These are phyloP conservation scores for Jasminum sambac DNA, from an alignment of 257 asterid species.

Conservation along the genomic window DNA sequence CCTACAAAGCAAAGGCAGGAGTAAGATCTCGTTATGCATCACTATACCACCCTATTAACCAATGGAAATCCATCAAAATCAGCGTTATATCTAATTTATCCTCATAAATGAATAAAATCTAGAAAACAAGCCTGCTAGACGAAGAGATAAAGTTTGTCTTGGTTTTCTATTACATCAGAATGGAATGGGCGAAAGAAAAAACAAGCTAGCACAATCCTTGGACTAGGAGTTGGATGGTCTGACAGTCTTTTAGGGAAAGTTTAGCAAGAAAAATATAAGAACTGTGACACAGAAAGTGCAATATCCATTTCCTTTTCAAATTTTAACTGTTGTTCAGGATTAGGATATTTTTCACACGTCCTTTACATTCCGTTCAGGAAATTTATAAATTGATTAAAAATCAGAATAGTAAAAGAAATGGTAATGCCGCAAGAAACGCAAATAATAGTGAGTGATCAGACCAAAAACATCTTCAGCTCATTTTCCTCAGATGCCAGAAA, in stretches of 20 bases:
- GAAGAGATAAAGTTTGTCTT: background rate
- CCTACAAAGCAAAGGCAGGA: slow-evolving; percentile 43
- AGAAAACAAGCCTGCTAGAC: slow-evolving; percentile 19
- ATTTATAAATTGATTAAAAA: no score
- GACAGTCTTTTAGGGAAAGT: background rate
- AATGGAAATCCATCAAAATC: background rate
- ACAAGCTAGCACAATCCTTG: background rate
- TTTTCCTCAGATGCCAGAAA: background rate
- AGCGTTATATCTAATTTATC: background rate
- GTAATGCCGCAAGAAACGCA: no score
- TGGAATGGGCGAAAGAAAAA: background rate
- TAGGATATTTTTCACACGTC: background rate
- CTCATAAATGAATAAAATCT: slow-evolving; percentile 6
- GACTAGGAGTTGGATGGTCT: background rate
- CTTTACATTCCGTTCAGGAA: background rate
- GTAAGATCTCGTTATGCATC: background rate
- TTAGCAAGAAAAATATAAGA: no score
- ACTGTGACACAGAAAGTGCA: background rate
- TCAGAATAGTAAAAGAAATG: no score
- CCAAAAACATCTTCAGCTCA: background rate
- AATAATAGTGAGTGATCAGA: no score
- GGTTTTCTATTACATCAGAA: background rate
- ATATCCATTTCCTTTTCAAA: background rate
- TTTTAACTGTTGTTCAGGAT: no score
- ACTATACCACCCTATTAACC: background rate